A percentile compares a stretch with the other conserved stretches of the same genome.
phyloP scores from a whole-genome alignment of 495 filamentous ascomycete genomes.

The Hypoxylon intermedium region DNA sequence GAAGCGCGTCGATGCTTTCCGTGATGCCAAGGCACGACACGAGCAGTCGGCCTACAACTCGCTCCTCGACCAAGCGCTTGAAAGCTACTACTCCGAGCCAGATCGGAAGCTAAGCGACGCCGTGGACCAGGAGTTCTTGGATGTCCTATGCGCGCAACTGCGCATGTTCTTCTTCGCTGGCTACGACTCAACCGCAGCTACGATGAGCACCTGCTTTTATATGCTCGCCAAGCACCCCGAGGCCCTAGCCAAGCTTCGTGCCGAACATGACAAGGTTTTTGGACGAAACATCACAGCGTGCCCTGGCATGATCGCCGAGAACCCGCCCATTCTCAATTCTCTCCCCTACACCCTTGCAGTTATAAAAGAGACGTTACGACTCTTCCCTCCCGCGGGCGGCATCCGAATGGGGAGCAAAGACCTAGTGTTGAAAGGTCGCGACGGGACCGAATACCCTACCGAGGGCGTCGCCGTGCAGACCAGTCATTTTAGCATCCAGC shows the following conservation, averaged over 20 bases:
- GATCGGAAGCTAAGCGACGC: slow-evolving; percentile 16
- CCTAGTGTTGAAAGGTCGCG: slow-evolving; percentile 37
- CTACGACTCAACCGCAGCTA: slow-evolving; percentile 49
- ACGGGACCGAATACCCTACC: slow-evolving; percentile 44
- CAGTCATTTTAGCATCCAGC: slow-evolving; percentile 43
- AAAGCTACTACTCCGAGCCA: slow-evolving; percentile 35
- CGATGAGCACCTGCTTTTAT: slow-evolving; percentile 51
- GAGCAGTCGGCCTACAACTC: slow-evolving; percentile 33
- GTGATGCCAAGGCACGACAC: slow-evolving; percentile 21
- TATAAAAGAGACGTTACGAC: slow-evolving; percentile 57
- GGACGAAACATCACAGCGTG: slow-evolving; percentile 40
- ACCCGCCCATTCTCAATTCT: slow-evolving; percentile 50
- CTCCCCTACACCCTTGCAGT: slow-evolving; percentile 56
- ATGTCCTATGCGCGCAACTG: slow-evolving; percentile 32
- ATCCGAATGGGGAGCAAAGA: slow-evolving; percentile 44
- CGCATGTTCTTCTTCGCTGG: slow-evolving; percentile 44
- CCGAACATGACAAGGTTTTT: slow-evolving; percentile 54
- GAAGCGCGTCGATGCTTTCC: slow-evolving; percentile 25
- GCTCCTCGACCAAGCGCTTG: slow-evolving; percentile 40
- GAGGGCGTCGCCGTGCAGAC: slow-evolving; percentile 47
- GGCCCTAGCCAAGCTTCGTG: slow-evolving; percentile 47
- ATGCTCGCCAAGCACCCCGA: slow-evolving; percentile 53
- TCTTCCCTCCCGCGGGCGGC: slow-evolving; percentile 47
- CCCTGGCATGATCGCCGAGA: slow-evolving; percentile 33
- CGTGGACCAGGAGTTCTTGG: slow-evolving; percentile 34